These are phyloP conservation scores for Naganishia randhawae DNA, from an alignment of 768 basidiomycete species.

Conservation along the genomic window DNA sequence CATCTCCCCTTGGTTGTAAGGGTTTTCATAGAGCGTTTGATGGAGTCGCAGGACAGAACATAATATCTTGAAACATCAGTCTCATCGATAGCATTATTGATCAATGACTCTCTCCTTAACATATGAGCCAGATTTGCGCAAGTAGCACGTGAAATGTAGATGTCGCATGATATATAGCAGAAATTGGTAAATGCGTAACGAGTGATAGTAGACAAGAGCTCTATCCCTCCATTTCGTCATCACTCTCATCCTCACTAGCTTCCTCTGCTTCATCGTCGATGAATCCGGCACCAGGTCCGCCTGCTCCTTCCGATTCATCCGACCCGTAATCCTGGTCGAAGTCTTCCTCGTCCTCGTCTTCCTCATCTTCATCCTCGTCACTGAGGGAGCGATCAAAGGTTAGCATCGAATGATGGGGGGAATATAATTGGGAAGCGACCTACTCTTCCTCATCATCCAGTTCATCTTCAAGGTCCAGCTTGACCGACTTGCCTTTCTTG, in stretches of 20 bases:
- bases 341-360: conserved; percentile 59
- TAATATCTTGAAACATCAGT: too few relatives aligned
- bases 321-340: conserved; percentile 38
- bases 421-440: not conserved
- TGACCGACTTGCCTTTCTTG: conserved; percentile 26
- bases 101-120: too few relatives aligned
- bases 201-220: not conserved
- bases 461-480: conserved; percentile 35
- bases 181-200: not conserved
- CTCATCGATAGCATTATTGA: too few relatives aligned
- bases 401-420: not conserved
- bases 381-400: conserved; percentile 22
- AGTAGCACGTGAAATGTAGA: too few relatives aligned
- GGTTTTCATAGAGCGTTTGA: too few relatives aligned
- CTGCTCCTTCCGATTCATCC: conserved; percentile 63
- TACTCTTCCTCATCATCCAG: conserved; percentile 30
- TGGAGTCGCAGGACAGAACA: too few relatives aligned
- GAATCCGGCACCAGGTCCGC: conserved; percentile 55
- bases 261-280: conserved; percentile 57
- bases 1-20: too few relatives aligned
- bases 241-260: conserved; percentile 55
- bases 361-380: conserved; percentile 62
- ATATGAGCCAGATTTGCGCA: too few relatives aligned
- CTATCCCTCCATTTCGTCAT: conserved; percentile 43
- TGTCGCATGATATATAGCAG: not conserved